phyloP scores from a whole-genome alignment of 768 basidiomycete species.

The Tricholoma matsutake region DNA sequence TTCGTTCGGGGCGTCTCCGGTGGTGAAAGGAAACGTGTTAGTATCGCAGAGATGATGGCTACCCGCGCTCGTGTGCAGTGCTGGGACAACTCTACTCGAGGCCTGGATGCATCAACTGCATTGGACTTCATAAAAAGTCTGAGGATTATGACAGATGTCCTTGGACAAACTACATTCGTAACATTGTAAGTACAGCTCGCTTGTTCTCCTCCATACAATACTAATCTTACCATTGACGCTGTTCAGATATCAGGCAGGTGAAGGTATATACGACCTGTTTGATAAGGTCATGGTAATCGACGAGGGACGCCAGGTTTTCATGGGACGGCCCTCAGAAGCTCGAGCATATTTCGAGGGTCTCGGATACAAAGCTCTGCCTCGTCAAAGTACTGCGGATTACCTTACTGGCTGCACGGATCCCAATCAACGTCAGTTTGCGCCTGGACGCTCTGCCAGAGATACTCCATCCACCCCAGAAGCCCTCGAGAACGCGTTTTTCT shows the following conservation, averaged over 20 bases:
- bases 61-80: slow-evolving; percentile 77
- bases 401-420: slow-evolving; percentile 81
- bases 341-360: slow-evolving; percentile 74
- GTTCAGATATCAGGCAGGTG: slow-evolving; percentile 73
- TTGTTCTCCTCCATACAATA: neutral
- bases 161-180: slow-evolving; percentile 77
- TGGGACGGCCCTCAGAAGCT: slow-evolving; percentile 70
- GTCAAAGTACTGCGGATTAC: slow-evolving; percentile 86
- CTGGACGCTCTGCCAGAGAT: slow-evolving; percentile 52
- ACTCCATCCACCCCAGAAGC: slow-evolving; percentile 67
- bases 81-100: slow-evolving; percentile 84
- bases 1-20: slow-evolving; percentile 81
- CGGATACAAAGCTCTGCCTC: slow-evolving; percentile 71
- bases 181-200: slow-evolving; percentile 48
- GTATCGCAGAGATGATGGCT: slow-evolving; percentile 86
- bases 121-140: slow-evolving; percentile 81
- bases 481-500: slow-evolving; percentile 60
- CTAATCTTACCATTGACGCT: slow-evolving; percentile 8
- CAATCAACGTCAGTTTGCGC: slow-evolving; percentile 78
- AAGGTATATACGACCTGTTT: slow-evolving; percentile 73
- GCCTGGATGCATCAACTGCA: slow-evolving; percentile 84
- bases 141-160: slow-evolving; percentile 80
- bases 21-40: slow-evolving; percentile 76
- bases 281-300: slow-evolving; percentile 88
- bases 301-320: slow-evolving; percentile 79